A percentile compares a stretch with the other conserved stretches of the same genome.
Evolutionary conservation across 2,329 filamentous ascomycete genomes (phyloP).

Genomic region (Colletotrichum godetiae): DNA sequence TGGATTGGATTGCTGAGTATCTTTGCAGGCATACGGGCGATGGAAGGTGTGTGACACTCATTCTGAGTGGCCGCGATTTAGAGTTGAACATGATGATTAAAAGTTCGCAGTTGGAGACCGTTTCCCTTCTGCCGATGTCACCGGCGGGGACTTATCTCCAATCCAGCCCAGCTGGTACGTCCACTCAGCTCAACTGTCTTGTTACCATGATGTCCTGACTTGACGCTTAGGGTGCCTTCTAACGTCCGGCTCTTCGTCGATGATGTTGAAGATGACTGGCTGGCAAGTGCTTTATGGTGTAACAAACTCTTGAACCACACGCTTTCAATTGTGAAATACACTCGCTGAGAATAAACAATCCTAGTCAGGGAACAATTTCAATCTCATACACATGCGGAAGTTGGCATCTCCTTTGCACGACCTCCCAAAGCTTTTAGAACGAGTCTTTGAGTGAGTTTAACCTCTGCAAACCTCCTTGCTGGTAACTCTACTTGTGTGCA

Average conservation of each 20-base stretch:
- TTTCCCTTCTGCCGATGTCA: slow-evolving; percentile 38
- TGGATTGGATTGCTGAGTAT: neutral
- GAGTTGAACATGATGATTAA: slow-evolving; percentile 38
- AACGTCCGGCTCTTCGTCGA: neutral
- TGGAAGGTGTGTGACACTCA: neutral
- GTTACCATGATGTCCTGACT: neutral
- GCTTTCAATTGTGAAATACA: no score
- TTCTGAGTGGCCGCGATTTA: neutral
- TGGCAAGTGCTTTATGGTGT: neutral
- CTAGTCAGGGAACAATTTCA: neutral
- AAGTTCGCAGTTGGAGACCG: neutral
- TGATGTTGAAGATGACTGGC: neutral
- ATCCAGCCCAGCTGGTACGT: slow-evolving; percentile 37
- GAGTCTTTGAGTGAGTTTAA: neutral
- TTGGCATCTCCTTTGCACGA: neutral
- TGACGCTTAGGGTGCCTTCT: neutral
- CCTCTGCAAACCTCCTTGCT: slow-evolving; percentile 7
- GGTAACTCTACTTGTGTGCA: neutral
- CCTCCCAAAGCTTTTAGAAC: neutral
- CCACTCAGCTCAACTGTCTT: neutral
- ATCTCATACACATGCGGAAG: neutral
- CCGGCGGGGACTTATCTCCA: slow-evolving; percentile 40
- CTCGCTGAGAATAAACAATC: no score
- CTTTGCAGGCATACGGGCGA: slow-evolving; percentile 23
- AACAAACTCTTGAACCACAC: neutral